Base-by-base conservation (phyloP, 2,329 filamentous ascomycete genomes). In the Cadophora luteo-olivacea region DNA sequence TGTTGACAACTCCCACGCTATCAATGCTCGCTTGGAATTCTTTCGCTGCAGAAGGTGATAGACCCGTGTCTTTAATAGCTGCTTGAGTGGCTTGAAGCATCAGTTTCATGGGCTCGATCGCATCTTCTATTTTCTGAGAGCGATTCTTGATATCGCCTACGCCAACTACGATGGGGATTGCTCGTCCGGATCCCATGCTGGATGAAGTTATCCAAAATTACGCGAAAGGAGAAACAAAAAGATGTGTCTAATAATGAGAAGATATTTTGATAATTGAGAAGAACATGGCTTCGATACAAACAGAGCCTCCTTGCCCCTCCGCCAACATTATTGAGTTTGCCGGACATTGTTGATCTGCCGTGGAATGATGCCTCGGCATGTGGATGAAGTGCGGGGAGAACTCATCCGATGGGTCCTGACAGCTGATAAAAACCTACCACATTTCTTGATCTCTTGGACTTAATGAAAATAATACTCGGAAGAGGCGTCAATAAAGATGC, bases 141-240 rank as follows among this genome's bases (percentile, higher is more conserved):
- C 84, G 83, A 75, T 91, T 90, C 68, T 86, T 84, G 69, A 89
- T 78, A 74, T 91, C 89, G 65, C 83, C 88, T 0, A 91, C 85
- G 36, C 88, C 89, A 61, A 91, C 82, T 33, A 91, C 84, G 25
- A 91, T 79, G 0, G 89, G 89, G 16, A 75, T 77, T 45, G 57
- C 55, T 66, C 61, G 41, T 1, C 29, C 4, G 6, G 67, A 49
- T 8, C 29, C 2, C 67, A 69, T 69, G 36, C 12, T 41, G 33
- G 19, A 7, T 22, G 1, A 45, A 49, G 4, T 6, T 22, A 49
- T 22, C n/a, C 6, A 49, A 22, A 49, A 22, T 49, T 5, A n/a
- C 2, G 45, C 2, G 19, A 14, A 45, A 45, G 12, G 16, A 14
- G 16, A 45, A 45, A 45, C 11, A 45, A 45, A 16, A 45, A 16